Base-by-base conservation (phyloP, 2,329 filamentous ascomycete genomes). In the Fusarium veterinarium region DNA sequence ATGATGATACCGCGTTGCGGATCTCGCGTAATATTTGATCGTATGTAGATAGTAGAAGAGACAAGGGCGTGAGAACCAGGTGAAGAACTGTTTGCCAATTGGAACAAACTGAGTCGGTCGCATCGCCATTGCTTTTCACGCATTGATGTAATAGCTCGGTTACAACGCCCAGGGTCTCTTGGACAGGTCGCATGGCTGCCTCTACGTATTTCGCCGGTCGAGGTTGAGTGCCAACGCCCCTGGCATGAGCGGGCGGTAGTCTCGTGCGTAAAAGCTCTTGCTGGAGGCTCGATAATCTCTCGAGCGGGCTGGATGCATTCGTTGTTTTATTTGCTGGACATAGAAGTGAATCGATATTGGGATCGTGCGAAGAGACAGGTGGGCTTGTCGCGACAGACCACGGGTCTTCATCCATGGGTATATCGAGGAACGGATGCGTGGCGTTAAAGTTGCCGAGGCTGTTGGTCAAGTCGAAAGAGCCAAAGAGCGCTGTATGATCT, bases 41-140 rank as follows among this genome's bases (percentile, higher is more conserved):
- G 23, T 57, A 45, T 7, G 53, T 45, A 5, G 53, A 45, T 28
- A 57, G 13, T 2, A 57, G n/a, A 4, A 57, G 30, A 28, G 53
- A 57, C 19, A 57, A 13, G 2, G 53, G 53, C 2, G 53, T 57
- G 6, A 57, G 10, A 30, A 57, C 41, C 3, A 57, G 23, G 12
- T 57, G 53, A 20, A 57, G 53, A 25, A 57, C 41, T 5, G 53
- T 57, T 20, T 57, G 53, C 53, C 53, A 57, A 57, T 57, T 42
- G 23, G 40, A 45, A 17, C 31, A 45, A 19, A 57, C n/a, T 5
- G 53, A 30, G 23, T 57, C 46, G 7, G 20, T 12, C 9, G n/a
- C 20, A 25, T 33, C 31, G 11, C 31, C 31, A 13, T 41, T 30
- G 40, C 20, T 28, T n/a, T 57, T 57, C 10, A 37, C 40, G 17